Evolutionary conservation across 441 rosid species (phyloP).

Genomic region (Gossypium davidsonii): DNA sequence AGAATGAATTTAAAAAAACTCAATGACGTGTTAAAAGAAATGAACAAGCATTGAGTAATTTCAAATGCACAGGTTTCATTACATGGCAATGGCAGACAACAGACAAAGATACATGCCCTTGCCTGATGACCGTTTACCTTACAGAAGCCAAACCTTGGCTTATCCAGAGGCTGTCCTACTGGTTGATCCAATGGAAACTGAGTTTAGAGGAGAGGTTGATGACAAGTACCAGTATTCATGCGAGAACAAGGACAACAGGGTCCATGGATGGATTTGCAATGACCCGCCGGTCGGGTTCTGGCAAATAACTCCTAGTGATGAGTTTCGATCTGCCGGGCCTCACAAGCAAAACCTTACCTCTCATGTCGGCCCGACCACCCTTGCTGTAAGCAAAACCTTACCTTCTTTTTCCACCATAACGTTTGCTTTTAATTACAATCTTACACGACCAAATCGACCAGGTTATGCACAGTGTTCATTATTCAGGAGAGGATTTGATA

Average conservation of each 20-base stretch:
- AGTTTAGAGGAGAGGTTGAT: conserved; percentile 68
- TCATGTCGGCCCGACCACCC: conserved; percentile 63
- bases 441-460: conserved; percentile 17
- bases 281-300: conserved; percentile 55
- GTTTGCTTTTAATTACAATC: conserved; percentile 1
- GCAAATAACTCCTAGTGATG: conserved; percentile 68
- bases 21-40: background rate
- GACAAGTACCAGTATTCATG: conserved; percentile 64
- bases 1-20: too few relatives aligned
- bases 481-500: conserved; percentile 51
- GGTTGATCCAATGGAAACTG: conserved; percentile 47
- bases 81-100: conserved; percentile 61
- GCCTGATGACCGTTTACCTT: conserved; percentile 47
- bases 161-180: conserved; percentile 65
- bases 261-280: conserved; percentile 62
- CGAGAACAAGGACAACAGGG: conserved; percentile 45
- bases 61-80: conserved; percentile 41
- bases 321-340: conserved; percentile 62
- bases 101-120: conserved; percentile 63
- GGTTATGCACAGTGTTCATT: conserved; percentile 64
- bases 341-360: conserved; percentile 56
- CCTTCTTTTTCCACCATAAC: background rate
- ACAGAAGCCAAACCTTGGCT: conserved; percentile 47
- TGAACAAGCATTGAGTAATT: background rate
- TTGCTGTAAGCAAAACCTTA: conserved; percentile 34